These are phyloP conservation scores for Salix caprea DNA, from an alignment of 345 rosid species.

Conservation along the genomic window DNA sequence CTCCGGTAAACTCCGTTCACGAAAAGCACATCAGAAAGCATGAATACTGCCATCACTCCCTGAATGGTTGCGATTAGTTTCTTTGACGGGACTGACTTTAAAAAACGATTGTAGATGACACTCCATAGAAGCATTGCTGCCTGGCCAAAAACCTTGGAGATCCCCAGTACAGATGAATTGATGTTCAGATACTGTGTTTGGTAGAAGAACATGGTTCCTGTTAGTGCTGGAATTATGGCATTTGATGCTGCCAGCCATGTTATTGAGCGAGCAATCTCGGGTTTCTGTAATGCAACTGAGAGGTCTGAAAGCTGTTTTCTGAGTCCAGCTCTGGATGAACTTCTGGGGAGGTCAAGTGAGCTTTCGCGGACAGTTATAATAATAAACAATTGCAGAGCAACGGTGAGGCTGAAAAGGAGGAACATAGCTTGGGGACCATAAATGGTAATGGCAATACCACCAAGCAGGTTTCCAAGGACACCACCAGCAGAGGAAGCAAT, in stretches of 20 bases:
- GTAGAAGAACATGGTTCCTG: conserved; percentile 95
- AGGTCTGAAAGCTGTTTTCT: conserved; percentile 60
- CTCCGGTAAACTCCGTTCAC: conserved; percentile 56
- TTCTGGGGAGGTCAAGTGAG: conserved; percentile 58
- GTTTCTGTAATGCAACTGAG: conserved; percentile 46
- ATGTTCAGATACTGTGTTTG: conserved; percentile 63
- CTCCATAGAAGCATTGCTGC: conserved; percentile 81
- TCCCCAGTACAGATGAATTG: conserved; percentile 56
- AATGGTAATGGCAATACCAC: conserved; percentile 55
- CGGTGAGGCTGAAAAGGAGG: conserved; percentile 46
- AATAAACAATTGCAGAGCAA: conserved; percentile 52
- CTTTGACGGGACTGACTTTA: conserved; percentile 60
- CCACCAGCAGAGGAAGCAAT: conserved; percentile 81
- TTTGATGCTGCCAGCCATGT: conserved; percentile 75
- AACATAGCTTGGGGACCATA: conserved; percentile 50
- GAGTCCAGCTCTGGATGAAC: conserved; percentile 46
- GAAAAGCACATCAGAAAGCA: conserved; percentile 66
- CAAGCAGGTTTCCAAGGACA: conserved; percentile 74
- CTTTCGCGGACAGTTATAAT: conserved; percentile 54
- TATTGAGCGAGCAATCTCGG: conserved; percentile 59
- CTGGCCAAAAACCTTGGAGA: conserved; percentile 85
- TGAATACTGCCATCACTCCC: conserved; percentile 51
- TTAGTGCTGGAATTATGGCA: conserved; percentile 63
- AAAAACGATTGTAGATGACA: conserved; percentile 43
- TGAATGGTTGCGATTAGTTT: conserved; percentile 63